These are phyloP conservation scores for Ilex asprella DNA, from an alignment of 257 asterid genomes.

Conservation along the genomic window DNA sequence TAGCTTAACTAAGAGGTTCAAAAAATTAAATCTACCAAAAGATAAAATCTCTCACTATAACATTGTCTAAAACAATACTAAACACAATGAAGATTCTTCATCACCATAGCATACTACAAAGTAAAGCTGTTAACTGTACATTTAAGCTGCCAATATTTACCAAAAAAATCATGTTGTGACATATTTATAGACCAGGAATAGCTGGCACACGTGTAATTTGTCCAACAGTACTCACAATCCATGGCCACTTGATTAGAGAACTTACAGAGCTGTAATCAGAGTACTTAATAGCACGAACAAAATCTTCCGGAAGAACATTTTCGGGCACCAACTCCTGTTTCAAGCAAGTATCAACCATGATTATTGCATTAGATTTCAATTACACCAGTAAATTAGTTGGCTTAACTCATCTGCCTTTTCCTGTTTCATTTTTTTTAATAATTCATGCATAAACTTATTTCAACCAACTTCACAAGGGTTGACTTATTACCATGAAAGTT, in stretches of 20 bases:
- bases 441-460: background rate
- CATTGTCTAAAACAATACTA: no score
- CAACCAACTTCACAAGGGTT: slow-evolving; percentile 1
- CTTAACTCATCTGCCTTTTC: background rate
- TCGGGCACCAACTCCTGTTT: slow-evolving; percentile 79
- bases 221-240: background rate
- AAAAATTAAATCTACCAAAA: no score
- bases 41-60: no score
- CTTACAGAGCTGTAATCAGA: slow-evolving; percentile 95
- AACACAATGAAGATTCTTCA: no score
- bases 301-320: slow-evolving; percentile 68
- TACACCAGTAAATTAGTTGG: background rate
- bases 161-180: no score
- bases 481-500: slow-evolving; percentile 67
- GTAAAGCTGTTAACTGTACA: no score
- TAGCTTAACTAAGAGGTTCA: no score
- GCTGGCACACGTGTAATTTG: no score
- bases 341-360: slow-evolving; percentile 16
- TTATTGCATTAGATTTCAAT: slow-evolving; percentile 6
- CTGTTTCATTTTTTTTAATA: background rate
- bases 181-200: no score
- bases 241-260: background rate
- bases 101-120: no score
- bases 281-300: slow-evolving; percentile 49
- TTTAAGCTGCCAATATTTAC: no score